Percentiles rank a stretch among this genome's conserved stretches.
phyloP scores from a whole-genome alignment of 2,329 filamentous ascomycete genomes.

The Cordyceps tenuipes region DNA sequence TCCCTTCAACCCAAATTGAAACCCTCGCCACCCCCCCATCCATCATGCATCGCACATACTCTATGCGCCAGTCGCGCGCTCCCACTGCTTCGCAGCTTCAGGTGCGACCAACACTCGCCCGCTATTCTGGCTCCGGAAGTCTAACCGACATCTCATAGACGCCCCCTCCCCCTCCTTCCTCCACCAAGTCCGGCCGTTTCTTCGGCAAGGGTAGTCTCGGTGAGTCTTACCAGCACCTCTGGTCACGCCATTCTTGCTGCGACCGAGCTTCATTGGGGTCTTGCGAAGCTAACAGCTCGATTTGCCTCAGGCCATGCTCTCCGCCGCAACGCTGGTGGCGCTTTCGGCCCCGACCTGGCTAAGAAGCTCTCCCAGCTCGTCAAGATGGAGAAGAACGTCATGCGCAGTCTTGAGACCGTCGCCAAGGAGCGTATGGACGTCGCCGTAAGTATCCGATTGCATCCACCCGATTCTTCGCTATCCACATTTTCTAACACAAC shows the following conservation, averaged over 20 bases:
- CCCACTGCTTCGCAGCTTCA: slow-evolving; percentile 78
- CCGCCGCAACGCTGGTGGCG: slow-evolving; percentile 65
- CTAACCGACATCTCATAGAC: slow-evolving; percentile 47
- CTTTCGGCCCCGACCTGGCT: slow-evolving; percentile 77
- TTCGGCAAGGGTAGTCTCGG: slow-evolving; percentile 82
- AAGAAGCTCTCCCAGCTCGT: slow-evolving; percentile 97
- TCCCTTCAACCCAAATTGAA: not conserved
- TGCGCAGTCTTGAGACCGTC: slow-evolving; percentile 95
- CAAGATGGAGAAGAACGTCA: slow-evolving; percentile 99
- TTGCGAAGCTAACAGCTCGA: not conserved
- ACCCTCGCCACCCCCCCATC: slow-evolving; percentile 4
- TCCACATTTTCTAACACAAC: slow-evolving; percentile 12
- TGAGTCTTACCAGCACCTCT: slow-evolving; percentile 39
- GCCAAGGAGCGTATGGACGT: slow-evolving; percentile 97
- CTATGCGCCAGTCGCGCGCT: slow-evolving; percentile 94
- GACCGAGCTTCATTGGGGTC: not conserved
- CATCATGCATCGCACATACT: slow-evolving; percentile 95
- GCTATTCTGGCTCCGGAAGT: slow-evolving; percentile 5
- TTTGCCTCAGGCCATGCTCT: slow-evolving; percentile 54
- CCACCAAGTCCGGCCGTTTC: slow-evolving; percentile 82
- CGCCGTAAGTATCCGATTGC: slow-evolving; percentile 56
- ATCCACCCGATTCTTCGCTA: no score
- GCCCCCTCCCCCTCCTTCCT: slow-evolving; percentile 83
- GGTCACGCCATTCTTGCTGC: not conserved
- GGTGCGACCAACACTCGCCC: slow-evolving; percentile 27